A percentile compares a stretch with the other conserved stretches of the same genome.
These are phyloP conservation scores for Coemansia sp. DNA, from an alignment of 192 early-diverging fungal species.

Conservation along the genomic window DNA sequence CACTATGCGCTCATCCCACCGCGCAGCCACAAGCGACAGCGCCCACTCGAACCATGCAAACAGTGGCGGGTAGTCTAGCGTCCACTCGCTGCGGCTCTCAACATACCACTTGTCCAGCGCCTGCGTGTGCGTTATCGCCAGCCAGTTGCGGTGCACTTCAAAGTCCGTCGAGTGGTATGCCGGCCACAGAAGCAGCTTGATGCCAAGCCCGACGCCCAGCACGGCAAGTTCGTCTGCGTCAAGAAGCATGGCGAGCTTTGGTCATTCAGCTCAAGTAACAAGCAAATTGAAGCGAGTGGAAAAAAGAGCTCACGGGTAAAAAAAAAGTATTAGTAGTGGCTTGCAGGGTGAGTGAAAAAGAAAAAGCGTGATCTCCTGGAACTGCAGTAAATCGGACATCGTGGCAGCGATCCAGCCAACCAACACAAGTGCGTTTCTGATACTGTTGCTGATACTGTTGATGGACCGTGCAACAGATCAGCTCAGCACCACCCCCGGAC, in stretches of 20 bases:
- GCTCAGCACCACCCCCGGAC: too few relatives aligned
- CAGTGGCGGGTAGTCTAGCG: slow-evolving; percentile 96
- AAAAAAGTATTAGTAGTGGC: too few relatives aligned
- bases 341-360: too few relatives aligned
- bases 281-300: neutral
- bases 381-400: too few relatives aligned
- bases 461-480: too few relatives aligned
- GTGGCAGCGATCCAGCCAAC: too few relatives aligned
- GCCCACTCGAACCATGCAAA: slow-evolving; percentile 95
- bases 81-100: slow-evolving; percentile 87
- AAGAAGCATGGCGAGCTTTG: slow-evolving; percentile 13
- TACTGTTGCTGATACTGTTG: too few relatives aligned
- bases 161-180: slow-evolving; percentile 95
- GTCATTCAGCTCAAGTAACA: too few relatives aligned
- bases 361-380: too few relatives aligned
- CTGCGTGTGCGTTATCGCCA: slow-evolving; percentile 85
- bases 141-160: slow-evolving; percentile 98
- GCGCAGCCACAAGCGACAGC: slow-evolving; percentile 58
- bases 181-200: slow-evolving; percentile 70
- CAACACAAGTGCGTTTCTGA: too few relatives aligned
- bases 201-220: slow-evolving; percentile 32
- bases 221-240: slow-evolving; percentile 23
- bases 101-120: slow-evolving; percentile 85
- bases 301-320: too few relatives aligned
- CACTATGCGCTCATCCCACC: slow-evolving; percentile 76